Conservation (phyloP, 495 filamentous ascomycete species). For the Hypoxylon fuscum region DNA sequence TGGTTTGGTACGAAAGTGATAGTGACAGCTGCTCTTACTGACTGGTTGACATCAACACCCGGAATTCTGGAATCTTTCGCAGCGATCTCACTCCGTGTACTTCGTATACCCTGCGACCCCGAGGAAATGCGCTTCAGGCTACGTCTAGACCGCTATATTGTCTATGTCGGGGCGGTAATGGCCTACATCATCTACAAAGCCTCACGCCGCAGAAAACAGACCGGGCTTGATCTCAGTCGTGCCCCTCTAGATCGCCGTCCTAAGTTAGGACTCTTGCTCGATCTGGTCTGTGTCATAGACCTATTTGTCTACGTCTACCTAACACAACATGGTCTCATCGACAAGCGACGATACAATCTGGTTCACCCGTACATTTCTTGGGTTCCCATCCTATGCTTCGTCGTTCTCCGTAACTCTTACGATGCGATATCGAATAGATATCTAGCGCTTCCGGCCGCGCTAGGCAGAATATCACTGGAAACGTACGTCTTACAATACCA, state of each 20-base stretch:
- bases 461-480: constrained; percentile 66
- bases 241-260: not conserved
- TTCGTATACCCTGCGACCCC: constrained; percentile 49
- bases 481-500: constrained; percentile 69
- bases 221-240: not conserved
- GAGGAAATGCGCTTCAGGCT: constrained; percentile 34
- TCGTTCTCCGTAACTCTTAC: constrained; percentile 61
- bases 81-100: constrained; percentile 43
- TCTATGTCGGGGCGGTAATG: constrained; percentile 35
- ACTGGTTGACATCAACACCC: constrained; percentile 51
- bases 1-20: constrained; percentile 61
- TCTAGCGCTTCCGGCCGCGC: constrained; percentile 58
- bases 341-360: constrained; percentile 58
- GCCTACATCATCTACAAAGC: constrained; percentile 34
- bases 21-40: constrained; percentile 53
- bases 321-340: constrained; percentile 34
- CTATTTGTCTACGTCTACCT: constrained; percentile 47
- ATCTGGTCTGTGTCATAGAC: constrained; percentile 26
- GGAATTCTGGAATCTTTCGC: constrained; percentile 57
- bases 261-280: constrained; percentile 2
- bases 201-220: constrained; percentile 13
- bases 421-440: constrained; percentile 51
- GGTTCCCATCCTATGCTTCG: constrained; percentile 61
- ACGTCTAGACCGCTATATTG: constrained; percentile 38
- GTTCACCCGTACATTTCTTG: constrained; percentile 64